These are phyloP conservation scores for Fusarium sp. DNA, from an alignment of 2,329 filamentous ascomycete genomes.

Conservation along the genomic window DNA sequence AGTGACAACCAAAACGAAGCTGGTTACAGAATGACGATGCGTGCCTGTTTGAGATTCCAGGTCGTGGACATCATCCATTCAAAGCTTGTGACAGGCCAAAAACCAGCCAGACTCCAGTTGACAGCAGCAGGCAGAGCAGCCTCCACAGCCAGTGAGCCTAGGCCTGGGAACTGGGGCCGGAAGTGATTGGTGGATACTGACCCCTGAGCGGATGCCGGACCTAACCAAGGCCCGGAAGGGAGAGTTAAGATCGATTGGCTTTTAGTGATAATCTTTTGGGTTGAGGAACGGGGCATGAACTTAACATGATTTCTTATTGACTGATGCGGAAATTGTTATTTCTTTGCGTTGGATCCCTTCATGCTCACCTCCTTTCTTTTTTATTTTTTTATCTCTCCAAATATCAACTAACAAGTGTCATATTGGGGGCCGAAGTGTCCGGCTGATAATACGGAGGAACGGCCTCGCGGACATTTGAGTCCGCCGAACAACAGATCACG, in stretches of 20 bases:
- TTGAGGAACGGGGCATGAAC: slow-evolving; percentile 10
- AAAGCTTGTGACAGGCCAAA: slow-evolving; percentile 31
- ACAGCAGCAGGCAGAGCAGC: neutral
- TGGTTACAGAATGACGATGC: slow-evolving; percentile 35
- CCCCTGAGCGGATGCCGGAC: slow-evolving; percentile 20
- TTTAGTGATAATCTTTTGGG: neutral
- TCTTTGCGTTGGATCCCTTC: neutral
- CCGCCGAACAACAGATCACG: slow-evolving; percentile 3
- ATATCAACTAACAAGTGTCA: neutral
- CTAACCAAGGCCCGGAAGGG: neutral
- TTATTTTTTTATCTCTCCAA: neutral
- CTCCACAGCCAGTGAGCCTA: neutral
- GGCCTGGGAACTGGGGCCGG: neutral
- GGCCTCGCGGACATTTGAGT: slow-evolving; percentile 10
- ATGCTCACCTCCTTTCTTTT: neutral
- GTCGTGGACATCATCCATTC: neutral
- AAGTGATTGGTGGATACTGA: slow-evolving; percentile 28
- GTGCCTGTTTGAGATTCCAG: slow-evolving; percentile 33
- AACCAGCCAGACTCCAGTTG: slow-evolving; percentile 2
- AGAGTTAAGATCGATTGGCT: slow-evolving; percentile 17
- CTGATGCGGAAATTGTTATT: slow-evolving; percentile 1
- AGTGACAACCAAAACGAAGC: slow-evolving; percentile 22
- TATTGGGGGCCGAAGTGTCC: slow-evolving; percentile 2
- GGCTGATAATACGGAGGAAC: slow-evolving; percentile 6
- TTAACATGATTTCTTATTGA: slow-evolving; percentile 1